These are phyloP conservation scores for Botrytis porri DNA, from an alignment of 2,329 filamentous ascomycete species.

Conservation along the genomic window DNA sequence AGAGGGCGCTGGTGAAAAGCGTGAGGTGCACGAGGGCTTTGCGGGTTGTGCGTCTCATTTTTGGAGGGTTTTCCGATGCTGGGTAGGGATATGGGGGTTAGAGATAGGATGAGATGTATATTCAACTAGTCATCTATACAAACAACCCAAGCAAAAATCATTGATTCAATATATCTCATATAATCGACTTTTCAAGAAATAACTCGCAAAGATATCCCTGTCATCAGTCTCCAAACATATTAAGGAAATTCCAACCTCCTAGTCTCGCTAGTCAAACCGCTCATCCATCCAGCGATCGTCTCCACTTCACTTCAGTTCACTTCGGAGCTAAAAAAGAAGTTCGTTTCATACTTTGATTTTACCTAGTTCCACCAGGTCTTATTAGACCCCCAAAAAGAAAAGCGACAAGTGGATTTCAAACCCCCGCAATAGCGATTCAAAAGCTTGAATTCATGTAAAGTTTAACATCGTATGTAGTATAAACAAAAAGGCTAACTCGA, in stretches of 20 bases:
- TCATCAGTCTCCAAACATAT: neutral
- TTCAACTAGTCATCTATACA: neutral
- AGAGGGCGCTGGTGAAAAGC: slow-evolving; percentile 39
- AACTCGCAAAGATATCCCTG: neutral
- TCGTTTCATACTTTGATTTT: neutral
- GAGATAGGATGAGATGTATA: neutral
- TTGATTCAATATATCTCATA: no score
- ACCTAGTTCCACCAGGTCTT: no score
- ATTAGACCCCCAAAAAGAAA: neutral
- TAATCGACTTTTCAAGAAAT: neutral
- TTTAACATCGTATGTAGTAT: no score
- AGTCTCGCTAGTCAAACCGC: no score
- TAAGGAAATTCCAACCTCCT: neutral
- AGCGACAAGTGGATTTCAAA: neutral
- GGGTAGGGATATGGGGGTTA: neutral
- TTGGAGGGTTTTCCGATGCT: neutral
- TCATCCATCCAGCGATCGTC: no score
- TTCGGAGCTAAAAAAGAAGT: neutral
- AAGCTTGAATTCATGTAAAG: neutral
- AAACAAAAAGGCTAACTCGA: neutral
- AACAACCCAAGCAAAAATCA: neutral
- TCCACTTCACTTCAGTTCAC: no score
- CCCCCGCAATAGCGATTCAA: neutral
- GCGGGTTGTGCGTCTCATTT: slow-evolving; percentile 41
- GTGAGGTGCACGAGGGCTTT: slow-evolving; percentile 39